Base-by-base conservation (phyloP, 345 rosid species). In the Gossypium herbaceum region DNA sequence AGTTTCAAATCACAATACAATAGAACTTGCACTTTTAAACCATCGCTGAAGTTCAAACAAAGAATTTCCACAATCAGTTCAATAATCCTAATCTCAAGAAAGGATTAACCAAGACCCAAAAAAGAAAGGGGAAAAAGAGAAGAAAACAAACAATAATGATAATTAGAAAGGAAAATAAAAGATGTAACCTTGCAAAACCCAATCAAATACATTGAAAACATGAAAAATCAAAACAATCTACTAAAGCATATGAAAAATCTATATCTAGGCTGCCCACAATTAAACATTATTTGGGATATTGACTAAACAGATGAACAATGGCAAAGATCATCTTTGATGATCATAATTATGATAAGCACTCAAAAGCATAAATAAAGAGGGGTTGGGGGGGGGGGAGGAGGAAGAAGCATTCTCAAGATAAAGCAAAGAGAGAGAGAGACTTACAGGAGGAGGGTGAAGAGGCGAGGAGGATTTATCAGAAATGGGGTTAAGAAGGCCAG, bases 401-500 rank as follows among this genome's bases (percentile, higher is more conserved):
- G 56, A 54, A 43, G 9, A 59, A 61, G 13, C 2, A 2, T 12
- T 20, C 51, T 8, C 67, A 62, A 62, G 60, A 22, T 25, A 64
- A 19, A 34, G 3, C 34, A 73, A 65, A 47, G 55, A 66, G 24
- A 43, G 25, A 27, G 61, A 68, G 39, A 58, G 34, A 75, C 72
- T 56, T 75, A 65, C 51, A 68, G 59, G 44, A 58, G 54, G 65
- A 48, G 41, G 76, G 82, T 84, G 66, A 41, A 10, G 83, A 62
- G 81, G 77, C 27, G 76, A 29, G 73, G 92, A 81, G 71, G 97
- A 87, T 77, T 90, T 90, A 77, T 90, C 99, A 76, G 92, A 95
- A 79, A 95, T 89, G 44, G 99, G 99, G 82, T 93, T 95, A 78
- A 95, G 95, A 73, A 95, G 81, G 71, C 84, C 97, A 77, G 97